Evolutionary conservation across 768 basidiomycete genomes (phyloP), one percentile per base, ranked within the genome.

Genomic region (Multifurca ochricompacta): DNA sequence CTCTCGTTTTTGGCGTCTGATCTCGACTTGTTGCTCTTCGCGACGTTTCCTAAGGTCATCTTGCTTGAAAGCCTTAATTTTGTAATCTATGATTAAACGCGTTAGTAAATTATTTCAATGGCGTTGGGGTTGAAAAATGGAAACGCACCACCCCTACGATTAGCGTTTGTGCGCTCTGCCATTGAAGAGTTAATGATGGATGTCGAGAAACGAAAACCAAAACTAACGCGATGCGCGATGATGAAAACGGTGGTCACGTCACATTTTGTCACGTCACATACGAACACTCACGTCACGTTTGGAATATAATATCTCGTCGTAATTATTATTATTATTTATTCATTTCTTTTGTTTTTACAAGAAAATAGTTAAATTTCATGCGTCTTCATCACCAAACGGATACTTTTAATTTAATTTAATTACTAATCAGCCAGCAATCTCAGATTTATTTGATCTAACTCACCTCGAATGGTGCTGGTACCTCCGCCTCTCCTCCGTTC

Each of bases 21-120:
- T 97, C 78, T 98, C 96, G 53, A 99, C 96, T 67, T 98, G 94
- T 68, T 95, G 91, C 69, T 99, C 94, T 70, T 98, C 96, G 55
- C 96, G 84, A 69, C 95, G 85, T 71, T 93, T 86, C 64, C 95
- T 83, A 63, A 98, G 87, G 69, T 98, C 91, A 57, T 95, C 91
- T 64, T 83, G 84, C 70, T 91, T 93, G 60, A 93, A 75, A 62
- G 80, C 87, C 71, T 92, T 93, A 71, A 81, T 86, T 78, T 95
- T 95, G 77, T 89, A 94, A 66, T 82, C 90, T 92, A 65, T 35
- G 59, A 56, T 65, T 43, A 61, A 46, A 65, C 55, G 67, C 71
- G 74, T 72, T 72, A 77, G 31, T 14, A 42, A 13, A 65, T 70
- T 54, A 13, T 65, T 70, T 54, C 43, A 13, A 48, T 13, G 28